Evolutionary conservation across 257 asterid species (phyloP), one percentile per base, ranked within the genome.

Genomic region (Penstemon eatonii): DNA sequence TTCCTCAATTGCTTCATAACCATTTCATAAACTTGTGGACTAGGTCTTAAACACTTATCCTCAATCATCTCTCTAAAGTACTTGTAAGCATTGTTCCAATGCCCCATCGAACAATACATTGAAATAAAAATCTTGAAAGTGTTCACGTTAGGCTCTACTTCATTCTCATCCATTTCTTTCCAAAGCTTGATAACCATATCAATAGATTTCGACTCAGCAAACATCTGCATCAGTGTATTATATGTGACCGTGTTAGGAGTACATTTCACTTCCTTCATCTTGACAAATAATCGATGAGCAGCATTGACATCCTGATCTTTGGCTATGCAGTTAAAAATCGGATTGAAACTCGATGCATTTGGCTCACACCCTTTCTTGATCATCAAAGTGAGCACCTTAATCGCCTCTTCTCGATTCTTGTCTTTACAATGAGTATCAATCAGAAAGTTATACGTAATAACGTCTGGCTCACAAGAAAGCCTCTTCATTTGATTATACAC

Each of bases 181-280:
- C 90, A 87, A 10, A 90, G 84, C 89, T 88, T 88, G 74, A 90
- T 74, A 3, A 90, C 90, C 99, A 93, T 93, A 73, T 88, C 99
- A 1, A 83, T 79, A 6, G 97, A 87, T 71, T 63, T 93, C 0
- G 94, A 82, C 11, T 84, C 88, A 5, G 71, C 82, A 82, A 93
- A 93, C 97, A 93, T 90, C 81, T 87, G 91, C 95, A 93, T 82
- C 85, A 93, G 63, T 64, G 86, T 72, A 60, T 93, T 93, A 68
- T 82, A 88, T 0, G 99, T 90, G 70, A 83, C 92, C 0, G 86
- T 84, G 66, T 85, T 88, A 3, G 96, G 91, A 60, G 41, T 76
- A 58, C 92, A 84, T 0, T 85, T 81, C 63, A 67, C 73, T 19
- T 88, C 95, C 85, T 87, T 93, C 97, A 93, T 90, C 85, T 60